Base-by-base conservation (phyloP, 805 yeast genomes). In the Ogataea ganodermae region DNA sequence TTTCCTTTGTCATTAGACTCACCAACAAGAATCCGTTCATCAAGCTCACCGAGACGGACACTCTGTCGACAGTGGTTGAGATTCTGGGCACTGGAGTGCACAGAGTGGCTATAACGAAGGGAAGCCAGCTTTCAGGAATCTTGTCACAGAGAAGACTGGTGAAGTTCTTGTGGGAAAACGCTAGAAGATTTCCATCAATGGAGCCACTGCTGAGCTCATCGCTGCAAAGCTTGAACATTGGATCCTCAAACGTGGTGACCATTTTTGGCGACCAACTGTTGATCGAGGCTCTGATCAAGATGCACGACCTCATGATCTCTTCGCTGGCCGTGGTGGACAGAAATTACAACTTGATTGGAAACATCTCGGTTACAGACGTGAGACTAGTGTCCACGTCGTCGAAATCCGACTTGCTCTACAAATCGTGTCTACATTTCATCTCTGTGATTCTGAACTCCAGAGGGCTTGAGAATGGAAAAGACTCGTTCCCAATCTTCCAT, bases 11-110 rank as follows among this genome's bases (percentile, higher is more conserved):
- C 28, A 83, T 90, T 42, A 83, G 82, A 58, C 70, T 94, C 51
- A 85, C 92, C 18, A 90, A 89, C 26, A 91, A 91, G 63, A 92
- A 89, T 60, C 96, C 96, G 2, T 89, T 91, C 61, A 77, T 86
- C 51, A 86, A 88, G 61, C 72, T 94, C 48, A 78, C 81, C 36
- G 90, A 88, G 58, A 62, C 73, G 14, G 90, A 85, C 46, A 79
- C 83, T 17, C 71, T 92, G 44, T 75, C 84, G 35, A 76, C 80
- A 4, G 97, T 89, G 2, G 86, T 88, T 58, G 95, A 89, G 65
- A 82, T 87, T 10, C 73, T 92, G 51, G 98, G 97, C n/a, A 80
- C 87, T 32, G 99, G 99, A 17, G 96, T 91, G 3, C 99, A 94
- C 69, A 77, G 99, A 62, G 81, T 92, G 17, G 96, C 97, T 9